Percentiles rank a stretch among this genome's conserved stretches.
phyloP scores from a whole-genome alignment of 768 basidiomycete genomes.

The Sutorius australiensis region DNA sequence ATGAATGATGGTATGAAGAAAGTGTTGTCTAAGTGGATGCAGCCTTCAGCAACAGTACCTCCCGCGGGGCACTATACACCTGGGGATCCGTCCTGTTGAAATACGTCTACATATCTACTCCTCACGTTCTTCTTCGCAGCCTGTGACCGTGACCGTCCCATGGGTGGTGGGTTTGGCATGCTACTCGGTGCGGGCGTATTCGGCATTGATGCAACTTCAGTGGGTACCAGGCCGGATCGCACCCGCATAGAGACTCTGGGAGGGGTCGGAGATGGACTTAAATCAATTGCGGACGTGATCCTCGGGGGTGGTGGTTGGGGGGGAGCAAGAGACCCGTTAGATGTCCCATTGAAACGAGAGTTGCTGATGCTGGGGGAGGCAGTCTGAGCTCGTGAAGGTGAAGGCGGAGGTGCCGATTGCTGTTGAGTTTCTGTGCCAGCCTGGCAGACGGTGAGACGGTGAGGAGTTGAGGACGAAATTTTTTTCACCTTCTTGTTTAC shows the following conservation, averaged over 20 bases:
- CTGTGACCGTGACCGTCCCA: conserved; percentile 50
- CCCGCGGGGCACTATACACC: conserved; percentile 8
- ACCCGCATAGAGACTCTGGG: conserved; percentile 51
- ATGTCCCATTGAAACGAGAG: conserved; percentile 33
- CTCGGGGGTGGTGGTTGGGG: conserved; percentile 34
- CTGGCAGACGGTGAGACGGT: conserved; percentile 33
- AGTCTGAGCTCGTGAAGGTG: conserved; percentile 83
- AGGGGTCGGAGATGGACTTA: conserved; percentile 50
- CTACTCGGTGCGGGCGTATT: conserved; percentile 26
- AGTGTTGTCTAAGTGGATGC: conserved; percentile 2
- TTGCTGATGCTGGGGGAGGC: conserved; percentile 65
- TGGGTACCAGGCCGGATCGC: conserved; percentile 63
- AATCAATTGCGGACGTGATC: conserved; percentile 62
- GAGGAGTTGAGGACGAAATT: not conserved
- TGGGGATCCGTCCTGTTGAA: conserved; percentile 50
- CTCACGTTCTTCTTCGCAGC: conserved; percentile 72
- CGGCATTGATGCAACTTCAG: conserved; percentile 35
- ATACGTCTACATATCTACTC: conserved; percentile 88
- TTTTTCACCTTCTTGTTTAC: conserved; percentile 81
- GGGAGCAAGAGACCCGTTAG: conserved; percentile 13
- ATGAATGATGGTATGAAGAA: conserved; percentile 12
- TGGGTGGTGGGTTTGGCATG: conserved; percentile 33
- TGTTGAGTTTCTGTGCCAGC: conserved; percentile 52
- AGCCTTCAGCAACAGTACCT: not conserved
- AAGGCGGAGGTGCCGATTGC: conserved; percentile 57